Conservation (phyloP, 768 basidiomycete species). For the Panaeolus papilionaceus region DNA sequence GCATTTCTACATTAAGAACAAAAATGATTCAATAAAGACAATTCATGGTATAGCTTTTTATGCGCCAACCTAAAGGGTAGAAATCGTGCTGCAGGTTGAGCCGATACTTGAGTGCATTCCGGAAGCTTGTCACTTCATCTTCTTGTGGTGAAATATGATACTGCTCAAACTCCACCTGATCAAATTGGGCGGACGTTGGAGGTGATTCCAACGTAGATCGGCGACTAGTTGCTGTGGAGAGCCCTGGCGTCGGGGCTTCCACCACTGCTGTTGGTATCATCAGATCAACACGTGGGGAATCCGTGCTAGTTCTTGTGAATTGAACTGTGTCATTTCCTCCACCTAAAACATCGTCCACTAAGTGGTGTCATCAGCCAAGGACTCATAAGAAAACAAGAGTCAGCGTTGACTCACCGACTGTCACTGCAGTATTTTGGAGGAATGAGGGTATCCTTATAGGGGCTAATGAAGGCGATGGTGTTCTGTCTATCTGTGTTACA, state of each 20-base stretch:
- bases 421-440: background rate
- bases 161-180: constrained; percentile 27
- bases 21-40: too few species aligned
- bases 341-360: background rate
- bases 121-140: constrained; percentile 48
- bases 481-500: constrained; percentile 21
- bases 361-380: too few species aligned
- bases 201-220: background rate
- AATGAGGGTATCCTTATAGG: constrained; percentile 17
- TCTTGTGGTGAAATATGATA: constrained; percentile 45
- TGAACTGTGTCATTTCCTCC: background rate
- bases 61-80: constrained; percentile 66
- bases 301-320: background rate
- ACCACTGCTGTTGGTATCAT: constrained; percentile 45
- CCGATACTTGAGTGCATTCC: constrained; percentile 73
- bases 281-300: constrained; percentile 29
- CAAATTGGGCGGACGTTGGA: constrained; percentile 18
- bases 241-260: constrained; percentile 34
- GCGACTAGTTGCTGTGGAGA: constrained; percentile 1
- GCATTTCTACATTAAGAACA: too few species aligned
- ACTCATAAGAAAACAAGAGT: too few species aligned
- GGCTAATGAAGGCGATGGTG: constrained; percentile 34
- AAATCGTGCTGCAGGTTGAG: constrained; percentile 70
- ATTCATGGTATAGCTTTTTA: too few species aligned
- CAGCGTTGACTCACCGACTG: background rate